phyloP scores from a whole-genome alignment of 2,329 filamentous ascomycete species.

The Kalaharituber pfeilii region DNA sequence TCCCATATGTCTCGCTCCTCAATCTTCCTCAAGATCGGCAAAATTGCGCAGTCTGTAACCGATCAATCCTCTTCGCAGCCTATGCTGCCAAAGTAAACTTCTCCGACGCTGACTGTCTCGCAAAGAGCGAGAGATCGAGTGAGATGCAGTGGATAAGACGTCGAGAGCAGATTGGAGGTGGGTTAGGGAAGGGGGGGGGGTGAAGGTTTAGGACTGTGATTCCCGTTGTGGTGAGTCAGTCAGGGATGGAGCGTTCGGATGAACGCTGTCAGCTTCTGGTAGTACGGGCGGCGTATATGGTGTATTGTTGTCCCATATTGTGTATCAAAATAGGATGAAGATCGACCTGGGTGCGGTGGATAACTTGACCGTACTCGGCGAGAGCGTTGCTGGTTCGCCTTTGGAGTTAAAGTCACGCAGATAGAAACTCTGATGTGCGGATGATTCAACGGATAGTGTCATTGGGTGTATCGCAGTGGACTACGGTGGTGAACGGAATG shows the following conservation, averaged over 20 bases:
- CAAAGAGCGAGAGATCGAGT: not conserved
- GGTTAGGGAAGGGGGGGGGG: not conserved
- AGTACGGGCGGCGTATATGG: not conserved
- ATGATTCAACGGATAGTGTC: no score
- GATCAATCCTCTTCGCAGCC: not conserved
- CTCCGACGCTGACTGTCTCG: conserved; percentile 11
- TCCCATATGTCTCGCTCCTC: not conserved
- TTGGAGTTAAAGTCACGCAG: no score
- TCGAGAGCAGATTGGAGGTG: not conserved
- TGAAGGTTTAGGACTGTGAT: not conserved
- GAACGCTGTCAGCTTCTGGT: conserved; percentile 4
- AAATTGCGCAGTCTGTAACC: not conserved
- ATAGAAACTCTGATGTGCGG: no score
- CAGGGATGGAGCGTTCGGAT: conserved; percentile 9
- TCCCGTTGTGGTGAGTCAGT: not conserved
- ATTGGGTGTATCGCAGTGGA: no score
- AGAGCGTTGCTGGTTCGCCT: no score
- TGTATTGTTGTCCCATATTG: no score
- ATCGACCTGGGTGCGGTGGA: no score
- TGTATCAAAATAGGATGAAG: no score
- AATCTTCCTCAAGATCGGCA: not conserved
- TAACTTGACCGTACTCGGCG: no score
- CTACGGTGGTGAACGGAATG: no score
- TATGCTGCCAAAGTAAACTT: conserved; percentile 7
- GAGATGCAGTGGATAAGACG: not conserved